phyloP scores from a whole-genome alignment of 2,329 filamentous ascomycete species.

The Fusarium sp. region DNA sequence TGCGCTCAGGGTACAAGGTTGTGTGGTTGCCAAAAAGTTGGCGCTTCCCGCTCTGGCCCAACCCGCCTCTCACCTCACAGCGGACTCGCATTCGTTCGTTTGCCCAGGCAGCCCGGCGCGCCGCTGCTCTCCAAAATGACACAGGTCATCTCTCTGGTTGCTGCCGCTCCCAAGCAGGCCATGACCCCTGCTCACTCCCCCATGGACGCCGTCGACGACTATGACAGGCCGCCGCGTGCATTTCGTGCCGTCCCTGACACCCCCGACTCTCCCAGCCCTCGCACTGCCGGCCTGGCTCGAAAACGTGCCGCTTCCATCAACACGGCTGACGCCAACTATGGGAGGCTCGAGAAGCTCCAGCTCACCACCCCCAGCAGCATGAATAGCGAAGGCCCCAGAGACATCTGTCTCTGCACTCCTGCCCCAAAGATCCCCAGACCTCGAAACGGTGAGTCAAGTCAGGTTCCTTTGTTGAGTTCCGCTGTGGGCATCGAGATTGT shows the following conservation, averaged over 20 bases:
- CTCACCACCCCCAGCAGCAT: conserved; percentile 43
- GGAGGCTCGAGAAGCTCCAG: conserved; percentile 44
- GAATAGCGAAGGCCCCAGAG: conserved; percentile 48
- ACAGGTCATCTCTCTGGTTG: conserved; percentile 44
- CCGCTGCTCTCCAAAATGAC: conserved; percentile 37
- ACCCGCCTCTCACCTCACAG: not conserved
- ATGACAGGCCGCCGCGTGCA: conserved; percentile 29
- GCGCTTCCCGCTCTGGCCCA: conserved; percentile 5
- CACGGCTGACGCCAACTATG: conserved; percentile 55
- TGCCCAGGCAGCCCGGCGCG: conserved; percentile 9
- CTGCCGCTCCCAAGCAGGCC: conserved; percentile 27
- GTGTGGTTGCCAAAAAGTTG: not conserved
- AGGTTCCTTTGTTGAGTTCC: conserved; percentile 26
- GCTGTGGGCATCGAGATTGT: not conserved
- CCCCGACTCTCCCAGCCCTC: conserved; percentile 42
- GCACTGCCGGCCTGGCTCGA: conserved; percentile 40
- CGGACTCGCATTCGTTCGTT: conserved; percentile 32
- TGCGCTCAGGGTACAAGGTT: conserved; percentile 18
- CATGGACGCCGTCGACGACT: conserved; percentile 38
- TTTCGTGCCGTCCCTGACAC: conserved; percentile 33
- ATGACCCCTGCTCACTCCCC: conserved; percentile 41
- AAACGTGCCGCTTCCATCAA: conserved; percentile 61
- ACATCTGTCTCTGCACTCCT: conserved; percentile 67
- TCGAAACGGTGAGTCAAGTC: conserved; percentile 63
- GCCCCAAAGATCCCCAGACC: conserved; percentile 68